Evolutionary conservation across 139 green algal species (phyloP).

Genomic region (Desmodesmus armatus): DNA sequence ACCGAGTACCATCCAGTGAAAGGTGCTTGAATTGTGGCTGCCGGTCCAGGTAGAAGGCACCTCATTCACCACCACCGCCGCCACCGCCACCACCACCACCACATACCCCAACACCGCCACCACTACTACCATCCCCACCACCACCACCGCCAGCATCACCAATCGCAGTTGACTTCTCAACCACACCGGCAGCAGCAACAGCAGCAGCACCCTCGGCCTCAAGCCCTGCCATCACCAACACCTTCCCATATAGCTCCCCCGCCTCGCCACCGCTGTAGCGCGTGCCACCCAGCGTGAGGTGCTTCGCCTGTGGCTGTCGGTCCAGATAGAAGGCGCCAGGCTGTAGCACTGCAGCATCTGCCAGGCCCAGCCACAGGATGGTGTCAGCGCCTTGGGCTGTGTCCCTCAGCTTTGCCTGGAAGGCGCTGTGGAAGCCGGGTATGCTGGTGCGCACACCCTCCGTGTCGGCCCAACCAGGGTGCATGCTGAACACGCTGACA

Average conservation of each 20-base stretch:
- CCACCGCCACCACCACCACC: too few relatives aligned
- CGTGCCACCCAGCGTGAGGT: conserved; percentile 64
- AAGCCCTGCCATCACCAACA: conserved; percentile 42
- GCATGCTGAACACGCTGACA: conserved; percentile 57
- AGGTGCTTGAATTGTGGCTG: conserved; percentile 67
- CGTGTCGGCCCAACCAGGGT: conserved; percentile 74
- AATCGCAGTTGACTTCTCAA: background rate
- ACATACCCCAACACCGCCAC: background rate
- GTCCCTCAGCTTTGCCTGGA: conserved; percentile 61
- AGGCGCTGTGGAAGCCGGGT: conserved; percentile 69
- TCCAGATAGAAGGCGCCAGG: conserved; percentile 78
- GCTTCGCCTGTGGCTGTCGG: conserved; percentile 61
- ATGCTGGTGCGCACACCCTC: conserved; percentile 74
- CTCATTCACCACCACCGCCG: too few relatives aligned
- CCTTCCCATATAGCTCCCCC: conserved; percentile 51
- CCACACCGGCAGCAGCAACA: background rate
- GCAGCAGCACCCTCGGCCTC: background rate
- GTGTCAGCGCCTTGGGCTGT: conserved; percentile 72
- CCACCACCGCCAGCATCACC: too few relatives aligned
- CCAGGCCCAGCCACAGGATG: conserved; percentile 69
- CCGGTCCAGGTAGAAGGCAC: conserved; percentile 79
- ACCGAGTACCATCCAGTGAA: conserved; percentile 55
- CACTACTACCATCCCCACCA: too few relatives aligned
- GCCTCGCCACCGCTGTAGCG: conserved; percentile 55
- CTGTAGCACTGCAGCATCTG: conserved; percentile 63